Percentiles rank a stretch among this genome's conserved stretches.
These are phyloP conservation scores for Tulasnella sp. DNA, from an alignment of 768 basidiomycete genomes.

Conservation along the genomic window DNA sequence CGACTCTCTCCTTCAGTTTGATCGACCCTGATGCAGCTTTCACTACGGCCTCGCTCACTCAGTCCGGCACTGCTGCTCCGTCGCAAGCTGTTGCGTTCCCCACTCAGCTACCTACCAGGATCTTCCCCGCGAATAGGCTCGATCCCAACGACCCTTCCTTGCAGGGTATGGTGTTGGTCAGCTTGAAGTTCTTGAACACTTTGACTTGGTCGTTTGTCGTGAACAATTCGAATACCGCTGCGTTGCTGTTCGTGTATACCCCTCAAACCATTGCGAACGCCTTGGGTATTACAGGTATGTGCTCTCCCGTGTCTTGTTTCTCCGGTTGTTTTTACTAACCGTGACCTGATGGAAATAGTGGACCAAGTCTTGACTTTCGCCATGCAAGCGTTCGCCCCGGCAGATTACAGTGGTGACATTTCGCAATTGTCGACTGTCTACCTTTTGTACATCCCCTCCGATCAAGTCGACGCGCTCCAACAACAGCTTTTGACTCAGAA, in stretches of 20 bases:
- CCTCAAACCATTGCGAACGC: constrained; percentile 46
- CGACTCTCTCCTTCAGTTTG: constrained; percentile 20
- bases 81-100: constrained; percentile 25
- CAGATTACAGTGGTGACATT: constrained; percentile 46
- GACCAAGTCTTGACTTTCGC: constrained; percentile 44
- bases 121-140: constrained; percentile 24
- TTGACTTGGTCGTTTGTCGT: constrained; percentile 70
- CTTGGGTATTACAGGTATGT: constrained; percentile 40
- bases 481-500: constrained; percentile 25
- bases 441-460: constrained; percentile 57
- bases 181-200: constrained; percentile 49
- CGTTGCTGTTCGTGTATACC: constrained; percentile 70
- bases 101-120: constrained; percentile 25
- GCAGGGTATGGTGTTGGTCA: constrained; percentile 38
- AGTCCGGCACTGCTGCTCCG: background rate
- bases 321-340: constrained; percentile 27
- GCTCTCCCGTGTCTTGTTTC: constrained; percentile 29
- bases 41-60: constrained; percentile 10
- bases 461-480: constrained; percentile 51
- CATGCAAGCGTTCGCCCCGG: constrained; percentile 62
- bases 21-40: constrained; percentile 29
- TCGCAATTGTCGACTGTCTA: constrained; percentile 56
- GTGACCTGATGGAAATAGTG: constrained; percentile 26
- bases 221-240: constrained; percentile 45
- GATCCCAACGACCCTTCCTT: constrained; percentile 21